Percentiles rank a stretch among this genome's conserved stretches.
Conservation (phyloP, 768 basidiomycete species). For the Pisolithus tinctorius region DNA sequence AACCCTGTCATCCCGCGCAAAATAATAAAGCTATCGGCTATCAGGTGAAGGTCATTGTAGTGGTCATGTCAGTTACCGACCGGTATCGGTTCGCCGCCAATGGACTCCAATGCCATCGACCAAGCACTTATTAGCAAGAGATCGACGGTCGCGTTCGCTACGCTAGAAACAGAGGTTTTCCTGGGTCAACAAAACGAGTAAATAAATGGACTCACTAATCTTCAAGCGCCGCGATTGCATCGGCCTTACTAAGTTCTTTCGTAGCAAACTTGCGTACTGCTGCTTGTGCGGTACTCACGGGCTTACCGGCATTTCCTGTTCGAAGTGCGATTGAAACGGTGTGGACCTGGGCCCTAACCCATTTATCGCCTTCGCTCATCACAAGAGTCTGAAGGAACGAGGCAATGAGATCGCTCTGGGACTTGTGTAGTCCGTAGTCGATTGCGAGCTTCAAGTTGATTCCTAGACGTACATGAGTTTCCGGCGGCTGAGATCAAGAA, state of each 20-base stretch:
- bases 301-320: conserved; percentile 59
- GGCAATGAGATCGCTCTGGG: conserved; percentile 79
- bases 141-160: conserved; percentile 87
- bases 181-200: neutral
- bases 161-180: conserved; percentile 33
- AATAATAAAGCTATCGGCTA: conserved; percentile 61
- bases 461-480: conserved; percentile 60
- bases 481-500: conserved; percentile 70
- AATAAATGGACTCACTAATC: conserved; percentile 69
- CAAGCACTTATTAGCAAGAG: conserved; percentile 78
- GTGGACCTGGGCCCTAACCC: conserved; percentile 69
- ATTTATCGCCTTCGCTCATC: conserved; percentile 94
- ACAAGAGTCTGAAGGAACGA: conserved; percentile 92
- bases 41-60: neutral
- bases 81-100: conserved; percentile 65
- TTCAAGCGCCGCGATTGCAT: conserved; percentile 73
- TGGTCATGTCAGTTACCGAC: conserved; percentile 35
- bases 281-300: conserved; percentile 66
- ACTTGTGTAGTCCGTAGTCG: conserved; percentile 75
- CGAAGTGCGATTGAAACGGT: conserved; percentile 66
- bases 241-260: conserved; percentile 73
- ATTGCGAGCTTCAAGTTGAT: conserved; percentile 89
- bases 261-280: conserved; percentile 86
- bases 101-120: conserved; percentile 52
- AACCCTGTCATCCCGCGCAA: conserved; percentile 88